Conservation (phyloP, 2,329 filamentous ascomycete genomes). For the Epichloe scottii region DNA sequence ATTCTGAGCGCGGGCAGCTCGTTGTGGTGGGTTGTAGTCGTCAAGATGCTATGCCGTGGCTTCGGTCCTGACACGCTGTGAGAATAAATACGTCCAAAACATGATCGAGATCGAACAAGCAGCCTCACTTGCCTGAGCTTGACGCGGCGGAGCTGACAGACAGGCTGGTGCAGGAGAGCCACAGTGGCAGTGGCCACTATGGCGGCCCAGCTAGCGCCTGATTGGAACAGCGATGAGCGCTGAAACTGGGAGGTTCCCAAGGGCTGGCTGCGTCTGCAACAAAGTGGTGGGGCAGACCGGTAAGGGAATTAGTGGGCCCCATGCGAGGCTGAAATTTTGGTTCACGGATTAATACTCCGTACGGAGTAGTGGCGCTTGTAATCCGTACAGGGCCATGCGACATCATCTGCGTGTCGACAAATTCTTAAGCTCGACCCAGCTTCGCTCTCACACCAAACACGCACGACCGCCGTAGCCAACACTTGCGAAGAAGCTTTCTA, state of each 20-base stretch:
- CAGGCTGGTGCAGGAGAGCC: background rate
- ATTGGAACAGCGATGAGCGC: background rate
- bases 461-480: background rate
- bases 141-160: background rate
- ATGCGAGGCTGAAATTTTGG: slow-evolving; percentile 14
- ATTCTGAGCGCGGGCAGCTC: background rate
- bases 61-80: background rate
- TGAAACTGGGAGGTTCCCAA: background rate
- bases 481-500: background rate
- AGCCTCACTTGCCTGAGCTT: background rate
- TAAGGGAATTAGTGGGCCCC: slow-evolving; percentile 5
- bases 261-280: too few species aligned
- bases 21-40: background rate
- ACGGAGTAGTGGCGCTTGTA: background rate
- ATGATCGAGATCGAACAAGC: background rate
- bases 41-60: background rate
- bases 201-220: background rate
- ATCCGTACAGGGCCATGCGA: background rate
- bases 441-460: slow-evolving; percentile 1
- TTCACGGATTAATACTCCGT: background rate
- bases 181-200: background rate
- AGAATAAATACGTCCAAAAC: background rate
- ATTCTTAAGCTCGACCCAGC: background rate
- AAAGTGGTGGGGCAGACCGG: background rate
- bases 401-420: background rate